A percentile compares a stretch with the other conserved stretches of the same genome.
These are phyloP conservation scores for Hysterium pulicare DNA, from an alignment of 2,329 filamentous ascomycete species.

Conservation along the genomic window DNA sequence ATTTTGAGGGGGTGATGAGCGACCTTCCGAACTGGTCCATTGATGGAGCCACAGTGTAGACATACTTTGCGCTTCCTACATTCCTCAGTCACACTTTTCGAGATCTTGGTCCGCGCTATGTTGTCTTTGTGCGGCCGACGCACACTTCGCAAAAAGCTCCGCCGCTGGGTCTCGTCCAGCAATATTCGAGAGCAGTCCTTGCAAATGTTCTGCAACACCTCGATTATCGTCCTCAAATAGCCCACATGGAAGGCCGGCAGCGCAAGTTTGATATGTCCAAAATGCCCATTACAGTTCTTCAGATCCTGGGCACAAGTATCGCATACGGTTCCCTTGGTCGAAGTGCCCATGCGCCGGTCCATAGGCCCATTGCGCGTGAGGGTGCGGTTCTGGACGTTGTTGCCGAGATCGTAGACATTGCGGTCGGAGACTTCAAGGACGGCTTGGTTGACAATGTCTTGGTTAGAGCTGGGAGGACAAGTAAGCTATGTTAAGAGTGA, in stretches of 20 bases:
- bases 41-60: slow-evolving; percentile 74
- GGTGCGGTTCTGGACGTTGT: slow-evolving; percentile 57
- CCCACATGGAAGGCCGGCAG: slow-evolving; percentile 94
- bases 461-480: slow-evolving; percentile 64
- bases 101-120: slow-evolving; percentile 74
- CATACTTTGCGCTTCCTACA: slow-evolving; percentile 85
- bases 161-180: slow-evolving; percentile 74
- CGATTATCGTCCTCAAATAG: slow-evolving; percentile 89
- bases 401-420: slow-evolving; percentile 85
- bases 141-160: slow-evolving; percentile 73
- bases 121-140: slow-evolving; percentile 82
- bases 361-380: slow-evolving; percentile 81
- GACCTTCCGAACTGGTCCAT: slow-evolving; percentile 89
- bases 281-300: slow-evolving; percentile 88
- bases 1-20: slow-evolving; percentile 82
- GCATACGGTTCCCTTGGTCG: slow-evolving; percentile 76
- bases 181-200: slow-evolving; percentile 85
- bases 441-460: slow-evolving; percentile 93
- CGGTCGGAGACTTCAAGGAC: slow-evolving; percentile 93
- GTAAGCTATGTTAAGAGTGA: slow-evolving; percentile 10
- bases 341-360: slow-evolving; percentile 84
- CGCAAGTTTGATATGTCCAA: slow-evolving; percentile 86
- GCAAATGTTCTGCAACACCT: slow-evolving; percentile 91
- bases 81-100: slow-evolving; percentile 83
- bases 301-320: slow-evolving; percentile 79